Evolutionary conservation across 2,329 filamentous ascomycete genomes (phyloP), one percentile per base, ranked within the genome.

Genomic region (Periconia macrospinosa): DNA sequence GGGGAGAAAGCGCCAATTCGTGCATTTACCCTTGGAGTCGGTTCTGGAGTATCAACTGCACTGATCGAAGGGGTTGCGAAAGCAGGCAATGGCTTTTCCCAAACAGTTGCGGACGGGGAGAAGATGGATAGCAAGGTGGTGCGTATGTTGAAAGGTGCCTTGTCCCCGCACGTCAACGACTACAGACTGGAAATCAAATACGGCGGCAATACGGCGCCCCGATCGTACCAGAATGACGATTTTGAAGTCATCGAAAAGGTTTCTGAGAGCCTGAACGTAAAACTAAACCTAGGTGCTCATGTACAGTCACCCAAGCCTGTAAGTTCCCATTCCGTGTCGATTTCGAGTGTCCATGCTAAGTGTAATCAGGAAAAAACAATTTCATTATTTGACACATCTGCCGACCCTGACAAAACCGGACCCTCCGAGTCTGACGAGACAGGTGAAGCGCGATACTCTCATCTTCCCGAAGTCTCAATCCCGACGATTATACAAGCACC

Each of bases 101-200:
- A 91, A 67, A 78, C 81, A 0, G 86, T 91, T 0, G 78, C 77
- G 1, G 73, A 83, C 7, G 75, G 81, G 1, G 88, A 91, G 67
- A 84, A 86, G 63, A 83, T 90, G 72, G 84, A 88, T 61, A 82
- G 76, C 58, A 89, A 88, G 66, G 80, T 91, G 1, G 79, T 91
- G 2, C 81, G 88, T 2, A 91, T 92, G 88, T 76, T 92, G 52
- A 90, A 89, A 65, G 88, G 83, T 0, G 84, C 87, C 0, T 71
- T 91, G 18, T 84, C 82, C 1, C 86, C 87, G 0, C 87, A 90
- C 57, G 77, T 89, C 43, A 80, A 74, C 15, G 81, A 90, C 63
- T 89, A 86, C 63, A 79, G 76, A 0, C 73, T 91, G 1, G 84
- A 88, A 62, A 73, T 90, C 55, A 82, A 84, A 50, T 90, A 88